A percentile compares a stretch with the other conserved stretches of the same genome.
These are phyloP conservation scores for Blastobotrys capitulatus DNA, from an alignment of 1,139 yeast genomes.

Conservation along the genomic window DNA sequence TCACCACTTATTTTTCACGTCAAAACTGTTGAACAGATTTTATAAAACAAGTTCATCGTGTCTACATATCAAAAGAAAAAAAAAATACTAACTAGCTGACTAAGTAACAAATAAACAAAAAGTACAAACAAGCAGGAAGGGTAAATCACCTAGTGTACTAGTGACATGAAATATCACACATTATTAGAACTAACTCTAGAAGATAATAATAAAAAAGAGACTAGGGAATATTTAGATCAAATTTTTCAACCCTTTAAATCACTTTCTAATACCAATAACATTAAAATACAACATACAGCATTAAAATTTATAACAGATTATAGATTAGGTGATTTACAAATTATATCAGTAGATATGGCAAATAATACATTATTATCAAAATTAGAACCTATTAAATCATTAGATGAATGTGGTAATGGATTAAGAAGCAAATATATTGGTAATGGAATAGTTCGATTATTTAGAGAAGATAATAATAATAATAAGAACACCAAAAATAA, in stretches of 20 bases:
- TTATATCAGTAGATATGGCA: conserved; percentile 21
- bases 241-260: not conserved
- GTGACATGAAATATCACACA: not conserved
- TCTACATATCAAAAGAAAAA: no score
- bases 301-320: conserved; percentile 1
- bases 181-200: not conserved
- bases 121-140: no score
- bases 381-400: not conserved
- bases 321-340: conserved; percentile 28
- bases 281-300: not conserved
- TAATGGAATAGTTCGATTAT: conserved; percentile 67
- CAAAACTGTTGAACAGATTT: no score
- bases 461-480: conserved; percentile 42
- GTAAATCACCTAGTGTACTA: no score
- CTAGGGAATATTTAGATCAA: not conserved
- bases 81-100: no score
- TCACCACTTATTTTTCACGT: no score
- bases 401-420: not conserved
- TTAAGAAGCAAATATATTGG: conserved; percentile 59
- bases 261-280: not conserved
- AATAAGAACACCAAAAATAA: conserved; percentile 14
- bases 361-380: conserved; percentile 1
- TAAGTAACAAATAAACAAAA: no score
- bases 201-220: not conserved
- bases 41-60: no score